Evolutionary conservation across 176 grass and related monocot species (phyloP), one percentile per base, ranked within the genome.

Genomic region (Neostapfia colusana): DNA sequence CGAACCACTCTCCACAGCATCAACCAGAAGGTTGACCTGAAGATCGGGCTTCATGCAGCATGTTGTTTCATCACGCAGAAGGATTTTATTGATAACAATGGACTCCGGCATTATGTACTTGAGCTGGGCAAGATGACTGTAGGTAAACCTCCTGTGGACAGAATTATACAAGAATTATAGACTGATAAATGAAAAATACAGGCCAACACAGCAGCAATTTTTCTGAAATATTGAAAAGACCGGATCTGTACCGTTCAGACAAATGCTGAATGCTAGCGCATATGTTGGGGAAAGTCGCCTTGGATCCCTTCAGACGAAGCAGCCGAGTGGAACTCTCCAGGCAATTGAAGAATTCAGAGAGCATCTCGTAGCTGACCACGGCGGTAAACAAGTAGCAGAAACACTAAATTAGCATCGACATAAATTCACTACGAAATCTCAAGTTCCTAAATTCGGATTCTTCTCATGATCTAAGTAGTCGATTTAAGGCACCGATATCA

Each of bases 21-120:
- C 89, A 51, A 76, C 62, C 13, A 89, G 69, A 9, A 97, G 67
- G 67, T 65, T 89, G 36, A 93, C 83, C 71, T 93, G 95, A 62
- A 93, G 86, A 70, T 90, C 91, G 0, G 95, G 89, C 67, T 88
- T 93, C 95, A 97, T 92, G 37, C 91, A 93, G 64, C 89, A 93
- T 27, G 95, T 97, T 21, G 13, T 74, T 58, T 92, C 86, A 4
- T 97, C 95, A 2, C 72, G 82, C 78, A 88, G 21, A 76, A 91
- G 86, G 60, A 93, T 86, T 53, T 92, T 97, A 16, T 93, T 93
- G 70, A 93, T 78, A 12, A 79, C 67, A 65, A 92, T 89, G 5
- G 79, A 85, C 65, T 93, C 91, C 0, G 91, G 89, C 78, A 97
- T 83, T 56, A 91, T 85, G 68, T 92, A 85, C 79, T 91, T 92